A percentile compares a stretch with the other conserved stretches of the same genome.
phyloP scores from a whole-genome alignment of 805 yeast genomes.

The Candida ponderosae region DNA sequence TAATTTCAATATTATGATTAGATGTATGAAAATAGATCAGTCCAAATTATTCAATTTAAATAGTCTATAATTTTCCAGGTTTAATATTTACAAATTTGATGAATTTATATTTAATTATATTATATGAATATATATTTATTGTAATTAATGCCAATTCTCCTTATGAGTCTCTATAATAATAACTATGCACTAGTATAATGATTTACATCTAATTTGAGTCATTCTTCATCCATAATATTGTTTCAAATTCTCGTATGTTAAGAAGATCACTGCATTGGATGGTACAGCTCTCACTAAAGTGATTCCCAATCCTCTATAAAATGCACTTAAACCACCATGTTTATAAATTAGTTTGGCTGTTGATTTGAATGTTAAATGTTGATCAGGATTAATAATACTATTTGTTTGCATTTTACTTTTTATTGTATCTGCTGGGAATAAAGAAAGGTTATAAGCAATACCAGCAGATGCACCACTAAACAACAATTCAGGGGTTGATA shows the following conservation, averaged over 20 bases:
- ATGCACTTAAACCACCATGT: slow-evolving; percentile 57
- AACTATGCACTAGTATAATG: too few species aligned
- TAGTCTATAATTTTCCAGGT: too few species aligned
- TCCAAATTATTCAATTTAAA: too few species aligned
- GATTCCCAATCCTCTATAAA: slow-evolving; percentile 81
- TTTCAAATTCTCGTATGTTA: slow-evolving; percentile 62
- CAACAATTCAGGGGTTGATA: slow-evolving; percentile 46
- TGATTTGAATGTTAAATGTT: slow-evolving; percentile 21
- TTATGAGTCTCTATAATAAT: too few species aligned
- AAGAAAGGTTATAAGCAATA: slow-evolving; percentile 64
- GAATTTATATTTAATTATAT: too few species aligned
- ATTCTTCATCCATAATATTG: slow-evolving; percentile 17
- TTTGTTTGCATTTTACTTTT: slow-evolving; percentile 79
- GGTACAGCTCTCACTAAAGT: slow-evolving; percentile 80
- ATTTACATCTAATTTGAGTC: too few species aligned
- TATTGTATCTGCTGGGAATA: slow-evolving; percentile 87
- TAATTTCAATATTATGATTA: too few species aligned
- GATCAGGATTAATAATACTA: slow-evolving; percentile 24
- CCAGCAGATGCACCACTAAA: slow-evolving; percentile 87
- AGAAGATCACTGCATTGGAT: slow-evolving; percentile 82
- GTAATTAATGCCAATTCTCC: too few species aligned
- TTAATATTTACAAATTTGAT: too few species aligned
- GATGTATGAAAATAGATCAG: too few species aligned
- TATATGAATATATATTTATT: too few species aligned
- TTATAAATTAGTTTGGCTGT: slow-evolving; percentile 34